Evolutionary conservation across 2,329 filamentous ascomycete species (phyloP), one percentile per base, ranked within the genome.

Genomic region (Chaetothyriales sp.): DNA sequence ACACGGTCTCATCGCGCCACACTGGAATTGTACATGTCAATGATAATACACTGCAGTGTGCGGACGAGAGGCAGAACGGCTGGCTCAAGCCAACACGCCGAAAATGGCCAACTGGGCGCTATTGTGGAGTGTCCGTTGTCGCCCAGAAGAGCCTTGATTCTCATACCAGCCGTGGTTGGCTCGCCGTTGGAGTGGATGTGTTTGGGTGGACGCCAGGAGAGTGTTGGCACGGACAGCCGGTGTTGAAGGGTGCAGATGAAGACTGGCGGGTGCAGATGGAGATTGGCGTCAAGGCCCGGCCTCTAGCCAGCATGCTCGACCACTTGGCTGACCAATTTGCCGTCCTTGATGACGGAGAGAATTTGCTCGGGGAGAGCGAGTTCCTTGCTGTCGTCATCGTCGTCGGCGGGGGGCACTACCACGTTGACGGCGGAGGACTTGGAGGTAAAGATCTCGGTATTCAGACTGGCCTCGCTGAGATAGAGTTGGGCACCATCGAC

Each of bases 401-500:
- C 80, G 6, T 80, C 80, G 18, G 76, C 70, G 2, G 89, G 80
- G 10, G 80, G 80, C 48, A 97, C 73, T 60, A 94, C 89, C 60
- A 98, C 76, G 69, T 98, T 98, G 62, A 98, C 77, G 48, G 84
- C 81, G 2, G 82, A 80, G 56, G 82, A 90, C 73, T 95, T 97
- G 75, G 86, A 94, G 33, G 85, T 85, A 68, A 90, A 94, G 47
- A 97, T 75, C 66, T 94, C 87, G 1, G 89, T 88, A 44, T 74
- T 73, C 54, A 83, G 73, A 66, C 85, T 90, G 57, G 89, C 82
- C 65, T 85, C 84, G 67, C 84, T 81, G 18, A 98, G 80, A 67
- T 95, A 98, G 56, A 98, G 73, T 55, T 84, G 82, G 0, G 88
- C 90, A 52, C 89, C 83, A 64, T 98, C 92, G 52, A 97, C 85